Evolutionary conservation across 306 rosid species (phyloP).

Genomic region (Malus orientalis): DNA sequence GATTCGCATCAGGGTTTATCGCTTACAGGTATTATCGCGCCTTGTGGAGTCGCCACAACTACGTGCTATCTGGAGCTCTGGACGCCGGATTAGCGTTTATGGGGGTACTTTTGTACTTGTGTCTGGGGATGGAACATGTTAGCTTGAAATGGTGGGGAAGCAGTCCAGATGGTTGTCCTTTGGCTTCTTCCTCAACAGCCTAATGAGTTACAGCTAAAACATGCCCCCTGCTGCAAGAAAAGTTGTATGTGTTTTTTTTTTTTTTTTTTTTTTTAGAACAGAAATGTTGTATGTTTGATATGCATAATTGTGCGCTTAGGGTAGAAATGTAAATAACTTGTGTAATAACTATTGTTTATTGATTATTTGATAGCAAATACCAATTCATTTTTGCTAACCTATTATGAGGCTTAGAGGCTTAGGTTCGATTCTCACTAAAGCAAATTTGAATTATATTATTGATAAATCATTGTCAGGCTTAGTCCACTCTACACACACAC

Average conservation of each 20-base stretch:
- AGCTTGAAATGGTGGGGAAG: slow-evolving; percentile 73
- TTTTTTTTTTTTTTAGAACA: not conserved
- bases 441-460: too few species aligned
- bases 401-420: too few species aligned
- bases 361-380: not conserved
- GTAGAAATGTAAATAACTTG: not conserved
- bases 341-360: not conserved
- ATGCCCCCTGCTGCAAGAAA: slow-evolving; percentile 34
- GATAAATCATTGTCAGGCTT: too few species aligned
- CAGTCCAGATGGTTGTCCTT: slow-evolving; percentile 57
- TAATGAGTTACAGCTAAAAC: slow-evolving; percentile 33
- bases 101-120: slow-evolving; percentile 63
- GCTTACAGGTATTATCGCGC: slow-evolving; percentile 55
- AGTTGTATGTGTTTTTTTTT: not conserved
- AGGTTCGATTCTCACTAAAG: too few species aligned
- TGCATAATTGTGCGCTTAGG: not conserved
- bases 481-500: too few species aligned
- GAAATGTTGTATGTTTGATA: not conserved
- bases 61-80: slow-evolving; percentile 66
- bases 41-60: slow-evolving; percentile 82
- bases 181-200: slow-evolving; percentile 74
- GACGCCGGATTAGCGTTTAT: slow-evolving; percentile 89
- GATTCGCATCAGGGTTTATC: slow-evolving; percentile 61
- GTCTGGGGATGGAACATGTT: slow-evolving; percentile 51
- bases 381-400: too few species aligned